Evolutionary conservation across 805 yeast genomes (phyloP), one percentile per base, ranked within the genome.

Genomic region (Torulaspora delbrueckii): DNA sequence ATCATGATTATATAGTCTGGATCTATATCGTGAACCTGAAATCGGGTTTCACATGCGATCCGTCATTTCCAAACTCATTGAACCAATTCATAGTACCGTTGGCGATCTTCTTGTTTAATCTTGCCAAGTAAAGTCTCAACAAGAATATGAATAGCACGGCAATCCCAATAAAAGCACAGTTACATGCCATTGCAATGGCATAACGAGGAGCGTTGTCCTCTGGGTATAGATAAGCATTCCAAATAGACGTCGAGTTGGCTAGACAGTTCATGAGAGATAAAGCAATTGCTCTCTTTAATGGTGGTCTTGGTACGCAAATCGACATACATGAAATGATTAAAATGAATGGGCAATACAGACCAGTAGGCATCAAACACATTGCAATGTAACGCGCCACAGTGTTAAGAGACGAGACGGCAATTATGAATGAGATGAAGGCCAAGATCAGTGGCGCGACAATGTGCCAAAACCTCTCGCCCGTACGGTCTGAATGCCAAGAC

Each of bases 331-430:
- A 67, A 35, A 77, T 63, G 38, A 74, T 73, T 5, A 73, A 69
- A 13, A 78, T 75, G 59, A 75, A 78, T 0, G 80, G 71, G 57
- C 79, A 74, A 55, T 77, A 76, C 24, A 79, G 60, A 8, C 78
- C 72, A 10, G 81, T 79, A 44, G 79, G 73, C 78, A 79, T 74
- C 45, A 77, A 65, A 54, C 78, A 75, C 82, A 79, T 77, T 18
- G 82, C 75, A 51, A 77, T 75, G 53, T 77, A 78, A 45, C 83
- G 64, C 2, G 81, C 82, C 5, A 78, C 83, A 1, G 76, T 73
- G 47, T 76, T 74, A 43, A 74, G 61, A 0, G 81, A 72, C 2
- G 79, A 62, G 19, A 73, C 77, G 1, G 78, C 67, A 13, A 78
- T 42, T 37, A 47, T 37, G 13, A 47, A 47, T 68, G 80, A 69